phyloP scores from a whole-genome alignment of 257 asterid species.

The Jaltomata sinuosa region DNA sequence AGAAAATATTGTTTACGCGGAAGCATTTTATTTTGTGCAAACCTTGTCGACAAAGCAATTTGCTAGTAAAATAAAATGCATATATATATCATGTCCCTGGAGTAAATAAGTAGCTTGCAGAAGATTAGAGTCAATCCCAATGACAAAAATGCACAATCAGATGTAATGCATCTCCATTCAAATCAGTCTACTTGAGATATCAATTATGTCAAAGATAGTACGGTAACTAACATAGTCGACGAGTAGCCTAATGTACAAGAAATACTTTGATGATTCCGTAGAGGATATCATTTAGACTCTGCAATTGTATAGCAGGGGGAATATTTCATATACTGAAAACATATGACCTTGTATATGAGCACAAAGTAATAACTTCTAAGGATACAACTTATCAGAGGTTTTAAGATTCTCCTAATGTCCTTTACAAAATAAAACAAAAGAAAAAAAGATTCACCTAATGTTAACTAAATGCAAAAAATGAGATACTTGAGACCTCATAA shows the following conservation, averaged over 20 bases:
- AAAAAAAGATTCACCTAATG: neutral
- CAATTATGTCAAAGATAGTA: neutral
- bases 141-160: neutral
- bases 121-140: neutral
- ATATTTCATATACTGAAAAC: neutral
- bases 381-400: neutral
- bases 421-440: neutral
- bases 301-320: neutral
- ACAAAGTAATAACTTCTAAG: neutral
- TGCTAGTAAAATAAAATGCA: neutral
- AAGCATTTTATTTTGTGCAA: neutral
- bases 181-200: neutral
- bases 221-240: neutral
- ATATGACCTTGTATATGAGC: neutral
- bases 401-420: neutral
- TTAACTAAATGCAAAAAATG: neutral
- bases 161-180: neutral
- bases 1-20: neutral
- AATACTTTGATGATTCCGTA: neutral
- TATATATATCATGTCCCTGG: neutral
- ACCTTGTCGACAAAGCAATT: neutral
- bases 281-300: neutral
- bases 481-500: neutral
- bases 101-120: neutral
- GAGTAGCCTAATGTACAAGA: neutral